Conservation (phyloP, 495 filamentous ascomycete species). For the Immersiella caudata region DNA sequence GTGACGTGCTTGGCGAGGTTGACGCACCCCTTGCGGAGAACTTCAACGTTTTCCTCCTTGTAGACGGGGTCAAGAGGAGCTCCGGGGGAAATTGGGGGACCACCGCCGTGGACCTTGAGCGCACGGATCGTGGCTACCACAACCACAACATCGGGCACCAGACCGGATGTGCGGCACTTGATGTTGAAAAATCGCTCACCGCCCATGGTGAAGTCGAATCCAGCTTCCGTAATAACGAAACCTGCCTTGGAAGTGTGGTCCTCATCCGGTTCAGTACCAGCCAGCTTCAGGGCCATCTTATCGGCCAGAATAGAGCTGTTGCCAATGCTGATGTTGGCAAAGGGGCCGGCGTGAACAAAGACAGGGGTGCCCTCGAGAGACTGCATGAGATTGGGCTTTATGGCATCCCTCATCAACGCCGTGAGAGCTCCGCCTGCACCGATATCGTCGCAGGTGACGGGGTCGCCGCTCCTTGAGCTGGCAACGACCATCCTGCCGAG, state of each 20-base stretch:
- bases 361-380: conserved; percentile 96
- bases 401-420: conserved; percentile 95
- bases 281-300: conserved; percentile 91
- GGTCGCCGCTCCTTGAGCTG: conserved; percentile 79
- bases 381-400: conserved; percentile 99
- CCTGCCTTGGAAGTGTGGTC: conserved; percentile 81
- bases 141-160: conserved; percentile 89
- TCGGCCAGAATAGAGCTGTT: conserved; percentile 94
- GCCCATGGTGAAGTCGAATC: conserved; percentile 99
- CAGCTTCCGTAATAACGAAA: conserved; percentile 96
- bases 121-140: conserved; percentile 95
- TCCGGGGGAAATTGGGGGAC: conserved; percentile 86
- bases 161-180: conserved; percentile 93
- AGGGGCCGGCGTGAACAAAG: conserved; percentile 95
- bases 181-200: conserved; percentile 99
- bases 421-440: conserved; percentile 90
- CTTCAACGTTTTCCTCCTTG: conserved; percentile 87
- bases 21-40: conserved; percentile 85
- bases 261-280: conserved; percentile 94
- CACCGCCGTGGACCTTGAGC: conserved; percentile 94
- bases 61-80: conserved; percentile 82
- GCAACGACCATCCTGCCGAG: conserved; percentile 97
- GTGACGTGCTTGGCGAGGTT: conserved; percentile 93
- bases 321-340: conserved; percentile 97
- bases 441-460: conserved; percentile 94